Conservation (phyloP, 179 eudicot genomes). For the Spinacia oleracea region DNA sequence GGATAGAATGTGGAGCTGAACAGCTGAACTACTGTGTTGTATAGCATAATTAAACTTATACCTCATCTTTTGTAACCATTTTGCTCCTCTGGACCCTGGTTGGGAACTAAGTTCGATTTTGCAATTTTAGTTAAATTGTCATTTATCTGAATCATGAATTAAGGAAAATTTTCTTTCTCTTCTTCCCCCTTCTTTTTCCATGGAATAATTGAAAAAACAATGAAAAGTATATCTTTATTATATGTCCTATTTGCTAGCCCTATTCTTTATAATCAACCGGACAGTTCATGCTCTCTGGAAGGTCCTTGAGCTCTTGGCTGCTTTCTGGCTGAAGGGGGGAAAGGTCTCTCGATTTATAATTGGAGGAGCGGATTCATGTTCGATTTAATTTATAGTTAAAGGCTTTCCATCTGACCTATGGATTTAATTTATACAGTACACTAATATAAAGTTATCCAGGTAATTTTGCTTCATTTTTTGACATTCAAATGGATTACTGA, state of each 20-base stretch:
- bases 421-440: too few relatives aligned
- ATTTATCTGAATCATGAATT: neutral
- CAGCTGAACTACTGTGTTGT: neutral
- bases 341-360: constrained; percentile 90
- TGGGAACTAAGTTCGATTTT: neutral
- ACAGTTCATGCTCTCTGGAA: constrained; percentile 96
- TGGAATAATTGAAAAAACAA: neutral
- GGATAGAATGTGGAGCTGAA: neutral
- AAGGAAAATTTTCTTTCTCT: neutral
- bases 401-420: constrained; percentile 86
- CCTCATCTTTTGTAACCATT: neutral
- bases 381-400: constrained; percentile 77
- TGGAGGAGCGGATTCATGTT: constrained; percentile 99
- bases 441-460: too few relatives aligned
- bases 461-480: too few relatives aligned
- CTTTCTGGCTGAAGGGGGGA: constrained; percentile 81
- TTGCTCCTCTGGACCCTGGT: neutral
- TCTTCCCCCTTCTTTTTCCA: neutral
- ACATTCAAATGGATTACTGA: too few relatives aligned
- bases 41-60: neutral
- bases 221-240: neutral
- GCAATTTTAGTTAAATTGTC: too few relatives aligned
- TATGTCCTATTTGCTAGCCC: constrained; percentile 5
- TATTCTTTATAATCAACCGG: constrained; percentile 6
- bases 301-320: constrained; percentile 81